Conservation (phyloP, 2,329 filamentous ascomycete species). For the Clarireedia sp. region DNA sequence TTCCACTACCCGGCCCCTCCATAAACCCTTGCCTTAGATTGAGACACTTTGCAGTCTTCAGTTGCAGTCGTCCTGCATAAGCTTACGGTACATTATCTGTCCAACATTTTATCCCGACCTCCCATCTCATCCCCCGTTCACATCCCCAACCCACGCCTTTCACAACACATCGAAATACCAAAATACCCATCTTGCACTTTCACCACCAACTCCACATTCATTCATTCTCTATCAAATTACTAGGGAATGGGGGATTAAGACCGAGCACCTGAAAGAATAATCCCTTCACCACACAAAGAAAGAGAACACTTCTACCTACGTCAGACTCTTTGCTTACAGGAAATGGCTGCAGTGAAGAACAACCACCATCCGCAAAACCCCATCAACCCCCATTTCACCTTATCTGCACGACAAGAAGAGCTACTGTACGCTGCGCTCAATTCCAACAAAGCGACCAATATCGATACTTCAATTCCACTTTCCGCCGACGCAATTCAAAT, state of each 20-base stretch:
- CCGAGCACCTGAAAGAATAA: background rate
- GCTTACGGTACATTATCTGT: background rate
- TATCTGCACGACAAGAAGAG: slow-evolving; percentile 70
- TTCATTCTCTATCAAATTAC: background rate
- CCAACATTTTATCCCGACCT: background rate
- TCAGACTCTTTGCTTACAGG: background rate
- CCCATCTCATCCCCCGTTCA: background rate
- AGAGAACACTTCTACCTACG: background rate
- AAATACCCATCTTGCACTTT: background rate
- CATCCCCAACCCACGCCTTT: background rate
- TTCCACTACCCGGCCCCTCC: background rate
- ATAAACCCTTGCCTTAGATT: background rate
- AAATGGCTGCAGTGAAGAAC: slow-evolving; percentile 2
- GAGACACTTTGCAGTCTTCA: background rate
- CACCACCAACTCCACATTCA: background rate
- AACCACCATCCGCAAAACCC: background rate
- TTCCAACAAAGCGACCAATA: slow-evolving; percentile 44
- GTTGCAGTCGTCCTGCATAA: background rate
- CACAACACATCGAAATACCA: background rate
- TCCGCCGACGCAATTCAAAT: slow-evolving; percentile 35
- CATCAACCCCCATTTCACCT: slow-evolving; percentile 51
- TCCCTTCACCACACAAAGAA: background rate
- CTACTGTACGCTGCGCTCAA: slow-evolving; percentile 69
- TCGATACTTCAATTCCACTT: slow-evolving; percentile 23
- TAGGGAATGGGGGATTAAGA: background rate